A percentile compares a stretch with the other conserved stretches of the same genome.
Conservation (phyloP, 2,329 filamentous ascomycete species). For the Penicillium sp. region DNA sequence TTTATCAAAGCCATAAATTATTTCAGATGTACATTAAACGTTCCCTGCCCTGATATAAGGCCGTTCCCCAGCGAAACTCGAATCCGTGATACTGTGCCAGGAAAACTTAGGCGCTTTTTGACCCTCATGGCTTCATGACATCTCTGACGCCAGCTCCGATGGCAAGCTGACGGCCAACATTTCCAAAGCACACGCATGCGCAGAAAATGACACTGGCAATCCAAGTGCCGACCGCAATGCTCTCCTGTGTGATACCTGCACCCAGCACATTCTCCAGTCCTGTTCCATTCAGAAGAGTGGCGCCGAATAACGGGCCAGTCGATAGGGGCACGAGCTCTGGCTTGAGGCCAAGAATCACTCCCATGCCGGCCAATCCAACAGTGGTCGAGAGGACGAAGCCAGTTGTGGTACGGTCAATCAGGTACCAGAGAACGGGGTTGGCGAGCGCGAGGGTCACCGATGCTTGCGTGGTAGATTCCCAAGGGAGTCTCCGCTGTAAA, state of each 20-base stretch:
- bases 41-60: neutral
- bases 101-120: neutral
- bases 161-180: constrained; percentile 81
- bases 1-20: constrained; percentile 6
- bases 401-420: constrained; percentile 84
- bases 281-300: constrained; percentile 28
- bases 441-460: constrained; percentile 84
- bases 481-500: constrained; percentile 75
- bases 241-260: constrained; percentile 46
- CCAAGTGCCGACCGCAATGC: constrained; percentile 72
- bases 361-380: constrained; percentile 72
- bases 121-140: constrained; percentile 19
- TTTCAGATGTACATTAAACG: constrained; percentile 5
- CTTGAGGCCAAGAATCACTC: constrained; percentile 69
- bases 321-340: constrained; percentile 74
- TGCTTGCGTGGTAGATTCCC: constrained; percentile 92
- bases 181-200: constrained; percentile 92
- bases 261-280: constrained; percentile 31
- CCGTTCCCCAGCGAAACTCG: neutral
- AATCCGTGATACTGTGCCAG: neutral
- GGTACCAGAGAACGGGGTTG: constrained; percentile 93
- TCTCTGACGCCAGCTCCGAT: constrained; percentile 38
- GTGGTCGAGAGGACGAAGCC: constrained; percentile 76
- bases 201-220: constrained; percentile 91
- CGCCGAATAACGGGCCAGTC: constrained; percentile 41